These are phyloP conservation scores for Neurospora sp. DNA, from an alignment of 495 filamentous ascomycete species.

Conservation along the genomic window DNA sequence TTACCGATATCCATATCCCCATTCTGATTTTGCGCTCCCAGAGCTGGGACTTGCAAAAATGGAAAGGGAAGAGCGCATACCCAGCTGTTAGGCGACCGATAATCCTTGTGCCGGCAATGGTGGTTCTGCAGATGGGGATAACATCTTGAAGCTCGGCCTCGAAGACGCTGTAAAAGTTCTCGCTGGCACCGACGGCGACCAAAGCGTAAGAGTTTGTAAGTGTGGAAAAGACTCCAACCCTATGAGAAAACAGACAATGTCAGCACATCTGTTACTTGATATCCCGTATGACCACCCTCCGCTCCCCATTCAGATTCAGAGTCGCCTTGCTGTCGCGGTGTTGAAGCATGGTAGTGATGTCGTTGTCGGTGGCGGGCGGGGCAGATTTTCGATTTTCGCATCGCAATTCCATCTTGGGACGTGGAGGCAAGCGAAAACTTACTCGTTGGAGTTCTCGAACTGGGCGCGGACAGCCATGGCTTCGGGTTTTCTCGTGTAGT, in stretches of 20 bases:
- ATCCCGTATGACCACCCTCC: not conserved
- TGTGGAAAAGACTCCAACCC: constrained; percentile 91
- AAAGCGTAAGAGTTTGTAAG: constrained; percentile 94
- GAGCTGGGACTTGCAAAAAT: not conserved
- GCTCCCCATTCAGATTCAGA: not conserved
- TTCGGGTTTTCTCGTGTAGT: constrained; percentile 2
- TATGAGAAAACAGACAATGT: constrained; percentile 22
- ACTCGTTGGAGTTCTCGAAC: constrained; percentile 99
- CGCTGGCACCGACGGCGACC: constrained; percentile 85
- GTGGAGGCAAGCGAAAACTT: constrained; percentile 28
- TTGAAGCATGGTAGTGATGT: not conserved
- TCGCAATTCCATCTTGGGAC: not conserved
- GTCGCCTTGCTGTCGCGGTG: not conserved
- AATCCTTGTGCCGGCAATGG: constrained; percentile 94
- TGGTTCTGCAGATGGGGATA: constrained; percentile 93
- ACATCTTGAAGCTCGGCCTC: constrained; percentile 96
- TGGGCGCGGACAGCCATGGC: constrained; percentile 75
- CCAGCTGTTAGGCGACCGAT: constrained; percentile 91
- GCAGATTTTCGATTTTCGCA: not conserved
- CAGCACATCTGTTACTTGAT: not conserved
- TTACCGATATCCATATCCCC: not conserved
- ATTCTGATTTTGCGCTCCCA: not conserved
- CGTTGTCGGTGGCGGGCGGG: not conserved
- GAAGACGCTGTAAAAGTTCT: constrained; percentile 98
- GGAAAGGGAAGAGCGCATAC: constrained; percentile 40